phyloP scores from a whole-genome alignment of 2,329 filamentous ascomycete species.

The Hortaea sp. region DNA sequence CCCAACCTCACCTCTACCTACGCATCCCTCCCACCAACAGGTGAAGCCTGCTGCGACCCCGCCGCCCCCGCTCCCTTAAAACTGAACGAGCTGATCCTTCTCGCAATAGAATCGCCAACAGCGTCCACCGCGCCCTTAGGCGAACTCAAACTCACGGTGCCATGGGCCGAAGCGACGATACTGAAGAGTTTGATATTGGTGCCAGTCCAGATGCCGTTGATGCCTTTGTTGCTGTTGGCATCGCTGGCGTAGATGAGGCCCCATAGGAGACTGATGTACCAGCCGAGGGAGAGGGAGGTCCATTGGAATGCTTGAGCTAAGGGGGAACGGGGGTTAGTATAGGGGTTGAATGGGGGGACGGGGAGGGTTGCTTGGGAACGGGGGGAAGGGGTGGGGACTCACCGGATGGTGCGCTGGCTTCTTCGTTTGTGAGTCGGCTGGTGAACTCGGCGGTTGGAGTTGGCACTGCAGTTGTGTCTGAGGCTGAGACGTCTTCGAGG shows the following conservation, averaged over 20 bases:
- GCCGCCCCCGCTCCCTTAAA: background rate
- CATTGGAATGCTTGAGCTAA: slow-evolving; percentile 86
- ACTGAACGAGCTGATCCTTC: slow-evolving; percentile 58
- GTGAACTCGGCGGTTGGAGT: slow-evolving; percentile 5
- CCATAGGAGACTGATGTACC: slow-evolving; percentile 95
- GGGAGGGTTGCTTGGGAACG: background rate
- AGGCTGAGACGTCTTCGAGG: slow-evolving; percentile 41
- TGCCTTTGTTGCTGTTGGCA: slow-evolving; percentile 71
- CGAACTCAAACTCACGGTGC: slow-evolving; percentile 49
- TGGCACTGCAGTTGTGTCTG: background rate
- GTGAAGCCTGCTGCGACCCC: too few relatives aligned
- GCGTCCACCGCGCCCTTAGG: slow-evolving; percentile 88
- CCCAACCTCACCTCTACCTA: too few relatives aligned
- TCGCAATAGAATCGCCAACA: slow-evolving; percentile 81
- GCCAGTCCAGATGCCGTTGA: slow-evolving; percentile 80
- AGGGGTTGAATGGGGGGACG: background rate
- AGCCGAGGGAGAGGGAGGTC: slow-evolving; percentile 80
- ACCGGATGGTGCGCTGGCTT: background rate
- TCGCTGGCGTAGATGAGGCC: slow-evolving; percentile 84
- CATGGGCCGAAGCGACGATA: slow-evolving; percentile 53
- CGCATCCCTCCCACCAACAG: too few relatives aligned
- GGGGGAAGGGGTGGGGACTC: background rate
- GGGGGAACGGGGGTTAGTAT: slow-evolving; percentile 13
- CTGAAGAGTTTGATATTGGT: slow-evolving; percentile 82
- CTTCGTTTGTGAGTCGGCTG: background rate